Base-by-base conservation (phyloP, 2,329 filamentous ascomycete species). In the Sordariomycetes sp. region DNA sequence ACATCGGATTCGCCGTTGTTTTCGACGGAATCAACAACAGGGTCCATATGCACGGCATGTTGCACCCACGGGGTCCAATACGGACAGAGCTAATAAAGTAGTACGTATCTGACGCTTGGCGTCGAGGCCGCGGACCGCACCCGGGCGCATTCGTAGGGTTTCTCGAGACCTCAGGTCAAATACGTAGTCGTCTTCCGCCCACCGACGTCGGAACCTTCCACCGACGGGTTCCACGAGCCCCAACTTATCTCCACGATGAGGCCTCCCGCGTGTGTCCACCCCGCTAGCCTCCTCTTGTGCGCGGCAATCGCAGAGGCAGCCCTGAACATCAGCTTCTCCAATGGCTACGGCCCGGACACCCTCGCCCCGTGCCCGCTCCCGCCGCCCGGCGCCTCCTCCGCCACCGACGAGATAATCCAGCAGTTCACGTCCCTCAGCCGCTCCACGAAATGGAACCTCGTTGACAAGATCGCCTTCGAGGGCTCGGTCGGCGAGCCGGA, bases 401-500 rank as follows among this genome's bases (percentile, higher is more conserved):
- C 74, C 34, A 67, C 67, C 16, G 68, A 69, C 32, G 63, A 69
- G 25, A 73, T 76, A 22, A 68, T 75, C 22, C 59, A 64, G 24
- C 65, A 70, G 14, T 71, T 76, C 24, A 66, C 66, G 50, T 62
- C 59, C 1, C 64, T 77, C 0, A 64, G 65, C 6, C 72, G 75
- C 20, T 70, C 71, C 1, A 77, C 75, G 1, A 62, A 64, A 1
- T 77, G 75, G 75, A 72, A 67, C 3, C 69, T 72, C 22, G 64
- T 79, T 3, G 69, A 69, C 10, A 74, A 72, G 20, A 66, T 77
- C 32, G 66, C 62, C 6, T 71, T 79, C 40, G 67, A 78, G 57
- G 76, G 74, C 32, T 71, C 78, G 59, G 72, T 72, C 1, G 76
- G 72, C 61, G 77, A 79, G 59, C 76, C 77, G 1, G 77, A 79